Evolutionary conservation across 2,329 filamentous ascomycete genomes (phyloP).

Genomic region (Malbranchea cinnamomea): DNA sequence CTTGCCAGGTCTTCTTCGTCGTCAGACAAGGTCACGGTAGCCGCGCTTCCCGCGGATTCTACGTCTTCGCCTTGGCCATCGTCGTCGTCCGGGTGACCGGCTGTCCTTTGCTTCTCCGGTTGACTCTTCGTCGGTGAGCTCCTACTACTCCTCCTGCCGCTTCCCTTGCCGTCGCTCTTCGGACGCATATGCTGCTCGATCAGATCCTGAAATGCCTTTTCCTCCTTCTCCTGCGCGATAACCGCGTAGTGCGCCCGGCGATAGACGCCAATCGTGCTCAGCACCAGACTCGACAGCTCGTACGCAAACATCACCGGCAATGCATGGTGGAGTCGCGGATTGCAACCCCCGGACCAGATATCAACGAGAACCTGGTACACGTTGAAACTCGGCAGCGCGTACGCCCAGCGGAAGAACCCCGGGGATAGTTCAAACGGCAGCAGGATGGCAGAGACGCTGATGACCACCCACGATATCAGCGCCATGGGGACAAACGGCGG

Average conservation of each 20-base stretch:
- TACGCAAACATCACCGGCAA: constrained; percentile 31
- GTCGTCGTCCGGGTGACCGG: no score
- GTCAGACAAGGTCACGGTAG: no score
- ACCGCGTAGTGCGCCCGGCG: constrained; percentile 11
- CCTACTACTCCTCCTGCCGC: no score
- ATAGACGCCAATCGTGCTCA: constrained; percentile 13
- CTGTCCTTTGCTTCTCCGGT: no score
- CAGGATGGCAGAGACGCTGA: constrained; percentile 30
- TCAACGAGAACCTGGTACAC: constrained; percentile 28
- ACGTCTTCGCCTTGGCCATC: no score
- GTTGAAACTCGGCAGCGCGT: constrained; percentile 27
- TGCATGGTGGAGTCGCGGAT: constrained; percentile 24
- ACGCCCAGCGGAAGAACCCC: constrained; percentile 27
- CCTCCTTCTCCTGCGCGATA: no score
- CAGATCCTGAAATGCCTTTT: no score
- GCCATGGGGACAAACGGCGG: constrained; percentile 30
- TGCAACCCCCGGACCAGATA: constrained; percentile 31
- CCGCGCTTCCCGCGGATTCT: no score
- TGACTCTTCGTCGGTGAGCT: no score
- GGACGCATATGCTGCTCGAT: no score
- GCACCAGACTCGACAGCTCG: constrained; percentile 16
- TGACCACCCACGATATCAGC: constrained; percentile 30
- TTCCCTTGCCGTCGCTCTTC: no score
- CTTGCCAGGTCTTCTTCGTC: no score
- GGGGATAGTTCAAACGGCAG: constrained; percentile 30